These are phyloP conservation scores for Cladosporium sp. DNA, from an alignment of 2,329 filamentous ascomycete species.

Conservation along the genomic window DNA sequence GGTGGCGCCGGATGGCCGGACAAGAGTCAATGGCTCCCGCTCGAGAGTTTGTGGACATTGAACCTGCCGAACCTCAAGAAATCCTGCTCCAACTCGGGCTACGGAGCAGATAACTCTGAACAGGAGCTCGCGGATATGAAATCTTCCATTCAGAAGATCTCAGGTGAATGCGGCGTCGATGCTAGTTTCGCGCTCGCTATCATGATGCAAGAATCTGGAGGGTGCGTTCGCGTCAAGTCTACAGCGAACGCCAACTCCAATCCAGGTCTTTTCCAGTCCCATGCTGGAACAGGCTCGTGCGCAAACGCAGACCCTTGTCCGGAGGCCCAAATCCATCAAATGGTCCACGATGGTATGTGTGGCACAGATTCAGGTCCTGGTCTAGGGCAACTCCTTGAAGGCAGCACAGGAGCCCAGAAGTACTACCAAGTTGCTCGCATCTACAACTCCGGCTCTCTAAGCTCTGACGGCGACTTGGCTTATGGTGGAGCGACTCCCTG, in stretches of 20 bases:
- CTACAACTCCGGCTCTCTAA: slow-evolving; percentile 46
- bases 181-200: slow-evolving; percentile 42
- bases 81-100: slow-evolving; percentile 36
- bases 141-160: slow-evolving; percentile 33
- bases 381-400: slow-evolving; percentile 37
- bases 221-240: slow-evolving; percentile 44
- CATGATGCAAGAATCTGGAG: slow-evolving; percentile 45
- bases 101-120: slow-evolving; percentile 31
- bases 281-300: slow-evolving; percentile 37
- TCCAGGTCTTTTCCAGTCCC: slow-evolving; percentile 46
- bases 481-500: slow-evolving; percentile 48
- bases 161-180: slow-evolving; percentile 33
- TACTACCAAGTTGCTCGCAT: slow-evolving; percentile 49
- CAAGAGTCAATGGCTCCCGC: slow-evolving; percentile 22
- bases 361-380: slow-evolving; percentile 42
- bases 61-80: slow-evolving; percentile 34
- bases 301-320: slow-evolving; percentile 39
- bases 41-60: slow-evolving; percentile 29
- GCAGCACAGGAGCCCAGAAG: slow-evolving; percentile 33
- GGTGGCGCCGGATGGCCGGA: slow-evolving; percentile 26
- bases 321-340: slow-evolving; percentile 32
- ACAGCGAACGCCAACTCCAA: slow-evolving; percentile 41
- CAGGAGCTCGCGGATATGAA: slow-evolving; percentile 38
- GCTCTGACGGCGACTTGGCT: slow-evolving; percentile 34
- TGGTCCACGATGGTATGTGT: slow-evolving; percentile 42